Evolutionary conservation across 805 yeast species (phyloP).

Genomic region (Starmerella davenportii): DNA sequence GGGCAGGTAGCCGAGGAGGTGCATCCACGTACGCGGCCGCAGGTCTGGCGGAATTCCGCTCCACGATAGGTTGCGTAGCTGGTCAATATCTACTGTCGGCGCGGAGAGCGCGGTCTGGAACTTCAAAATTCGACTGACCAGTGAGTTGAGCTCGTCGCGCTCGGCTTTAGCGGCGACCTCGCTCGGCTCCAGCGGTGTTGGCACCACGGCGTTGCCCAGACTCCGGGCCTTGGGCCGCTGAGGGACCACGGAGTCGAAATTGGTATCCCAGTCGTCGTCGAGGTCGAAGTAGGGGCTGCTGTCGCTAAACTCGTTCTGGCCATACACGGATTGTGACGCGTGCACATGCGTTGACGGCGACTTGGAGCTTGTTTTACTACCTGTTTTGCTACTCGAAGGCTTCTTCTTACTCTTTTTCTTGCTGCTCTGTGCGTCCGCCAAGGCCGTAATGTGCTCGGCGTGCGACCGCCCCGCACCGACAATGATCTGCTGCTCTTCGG

Average conservation of each 20-base stretch:
- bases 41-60: conserved; percentile 75
- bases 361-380: background rate
- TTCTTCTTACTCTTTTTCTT: conserved; percentile 4
- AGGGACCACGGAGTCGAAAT: conserved; percentile 28
- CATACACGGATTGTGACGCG: background rate
- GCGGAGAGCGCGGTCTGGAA: conserved; percentile 45
- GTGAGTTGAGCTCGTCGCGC: conserved; percentile 38
- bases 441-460: conserved; percentile 23
- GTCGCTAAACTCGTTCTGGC: conserved; percentile 2
- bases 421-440: background rate
- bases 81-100: conserved; percentile 43
- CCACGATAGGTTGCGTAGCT: conserved; percentile 71
- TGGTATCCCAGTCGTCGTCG: conserved; percentile 90
- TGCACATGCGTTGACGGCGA: background rate
- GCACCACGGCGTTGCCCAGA: conserved; percentile 7
- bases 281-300: conserved; percentile 39
- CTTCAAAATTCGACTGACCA: conserved; percentile 42
- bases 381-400: background rate
- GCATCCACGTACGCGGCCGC: conserved; percentile 76
- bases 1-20: conserved; percentile 77
- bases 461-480: conserved; percentile 43
- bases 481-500: conserved; percentile 22
- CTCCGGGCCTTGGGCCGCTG: conserved; percentile 11
- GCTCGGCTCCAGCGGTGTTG: conserved; percentile 12
- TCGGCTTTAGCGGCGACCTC: conserved; percentile 28